Evolutionary conservation across 768 basidiomycete species (phyloP), one percentile per base, ranked within the genome.

Genomic region (Rhodocollybia butyracea): DNA sequence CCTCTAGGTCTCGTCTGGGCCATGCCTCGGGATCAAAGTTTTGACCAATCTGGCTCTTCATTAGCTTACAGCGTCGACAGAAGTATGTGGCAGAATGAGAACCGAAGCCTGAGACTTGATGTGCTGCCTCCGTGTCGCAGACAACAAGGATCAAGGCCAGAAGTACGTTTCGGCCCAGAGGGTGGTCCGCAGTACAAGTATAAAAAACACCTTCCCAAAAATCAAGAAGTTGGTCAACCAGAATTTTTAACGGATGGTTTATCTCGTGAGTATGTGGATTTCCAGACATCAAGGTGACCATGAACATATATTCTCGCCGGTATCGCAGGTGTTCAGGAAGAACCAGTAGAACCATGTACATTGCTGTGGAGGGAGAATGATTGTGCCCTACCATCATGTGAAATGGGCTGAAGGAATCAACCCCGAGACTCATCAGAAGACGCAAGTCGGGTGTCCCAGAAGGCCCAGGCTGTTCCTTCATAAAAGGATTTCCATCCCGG

Each of bases 221-320:
- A 0, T 62, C 52, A 2, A 70, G 34, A 2, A 77, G 59, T 19
- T 76, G 68, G 24, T 73, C 62, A 3, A 78, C 65, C 7, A 78
- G 57, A 0, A 68, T 65, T 2, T 55, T 22, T 2, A 78, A 45
- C 29, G 69, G 62, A 31, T 71, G 68, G 41, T 77, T 74, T 4
- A 76, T 61, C 36, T 76, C 58, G 1, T 67, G 54, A 19, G 6
- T 12, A 5, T 19, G 5, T 1, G 76, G 73, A 34, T 76, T 67
- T 1, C 64, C 54, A 8, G 74, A 73, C 29, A 78, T 74, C 22
- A 80, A 60, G 0, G 73, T 77, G 1, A 67, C 73, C 0, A 78
- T 62, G 54, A 67, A 78, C 54, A 79, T 64, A 46, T 79, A 79
- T 54, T 77, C 67, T 0, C 60, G 60, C 11, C 67, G 66, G 55